Conservation (phyloP, 2,329 filamentous ascomycete genomes). For the Xylariaceae sp. region DNA sequence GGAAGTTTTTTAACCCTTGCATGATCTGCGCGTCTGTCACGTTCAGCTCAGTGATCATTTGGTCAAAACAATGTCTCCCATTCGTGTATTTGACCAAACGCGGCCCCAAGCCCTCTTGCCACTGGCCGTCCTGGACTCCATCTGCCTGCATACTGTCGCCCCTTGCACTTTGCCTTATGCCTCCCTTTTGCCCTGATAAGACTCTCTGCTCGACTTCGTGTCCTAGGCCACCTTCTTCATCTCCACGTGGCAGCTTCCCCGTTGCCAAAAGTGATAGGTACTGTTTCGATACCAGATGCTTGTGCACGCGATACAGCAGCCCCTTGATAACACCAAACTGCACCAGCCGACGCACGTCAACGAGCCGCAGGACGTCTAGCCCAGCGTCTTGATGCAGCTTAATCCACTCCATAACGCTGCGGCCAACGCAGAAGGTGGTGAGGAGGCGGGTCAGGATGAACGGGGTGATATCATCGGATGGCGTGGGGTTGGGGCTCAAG, state of each 20-base stretch:
- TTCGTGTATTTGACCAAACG: slow-evolving; percentile 65
- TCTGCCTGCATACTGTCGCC: slow-evolving; percentile 1
- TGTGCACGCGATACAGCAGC: slow-evolving; percentile 87
- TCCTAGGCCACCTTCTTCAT: slow-evolving; percentile 18
- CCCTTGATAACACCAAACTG: slow-evolving; percentile 97
- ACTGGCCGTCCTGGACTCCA: slow-evolving; percentile 6
- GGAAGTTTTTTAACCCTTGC: slow-evolving; percentile 59
- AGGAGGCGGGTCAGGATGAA: slow-evolving; percentile 70
- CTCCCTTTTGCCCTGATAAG: slow-evolving; percentile 3
- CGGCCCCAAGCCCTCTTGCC: slow-evolving; percentile 19
- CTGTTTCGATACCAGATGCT: slow-evolving; percentile 72
- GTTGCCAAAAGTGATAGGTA: slow-evolving; percentile 54
- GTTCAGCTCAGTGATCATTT: slow-evolving; percentile 74
- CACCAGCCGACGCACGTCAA: slow-evolving; percentile 87
- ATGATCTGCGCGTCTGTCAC: slow-evolving; percentile 67
- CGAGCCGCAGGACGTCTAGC: slow-evolving; percentile 62
- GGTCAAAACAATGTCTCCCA: slow-evolving; percentile 73
- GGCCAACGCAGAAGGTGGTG: slow-evolving; percentile 75
- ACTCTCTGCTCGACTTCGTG: slow-evolving; percentile 14
- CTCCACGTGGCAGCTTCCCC: slow-evolving; percentile 36
- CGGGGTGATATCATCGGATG: too few relatives aligned
- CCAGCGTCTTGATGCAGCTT: slow-evolving; percentile 64
- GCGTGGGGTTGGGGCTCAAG: too few relatives aligned
- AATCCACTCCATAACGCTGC: slow-evolving; percentile 85
- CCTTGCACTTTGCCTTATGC: slow-evolving; percentile 12